Conservation (phyloP, 768 basidiomycete genomes). For the Podaxis sp. region DNA sequence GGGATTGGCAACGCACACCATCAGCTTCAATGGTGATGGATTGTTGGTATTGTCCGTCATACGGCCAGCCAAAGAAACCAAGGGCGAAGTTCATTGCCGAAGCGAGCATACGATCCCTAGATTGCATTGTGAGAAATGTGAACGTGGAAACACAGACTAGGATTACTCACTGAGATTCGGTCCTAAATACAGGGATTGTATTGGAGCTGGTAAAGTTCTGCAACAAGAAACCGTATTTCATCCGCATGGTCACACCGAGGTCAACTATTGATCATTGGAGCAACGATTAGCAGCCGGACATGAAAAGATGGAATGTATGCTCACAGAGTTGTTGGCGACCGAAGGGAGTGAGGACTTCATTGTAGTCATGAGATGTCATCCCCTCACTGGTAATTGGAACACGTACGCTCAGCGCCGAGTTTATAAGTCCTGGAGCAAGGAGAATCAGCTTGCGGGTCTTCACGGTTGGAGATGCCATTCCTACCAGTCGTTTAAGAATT, state of each 20-base stretch:
- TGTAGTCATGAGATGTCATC: constrained; percentile 5
- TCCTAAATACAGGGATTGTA: constrained; percentile 76
- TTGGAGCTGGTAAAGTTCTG: constrained; percentile 60
- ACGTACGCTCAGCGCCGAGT: constrained; percentile 79
- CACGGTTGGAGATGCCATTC: constrained; percentile 19
- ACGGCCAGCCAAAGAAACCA: constrained; percentile 78
- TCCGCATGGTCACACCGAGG: constrained; percentile 66
- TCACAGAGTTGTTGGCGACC: constrained; percentile 83
- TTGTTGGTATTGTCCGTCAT: constrained; percentile 73
- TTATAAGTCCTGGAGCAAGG: constrained; percentile 70
- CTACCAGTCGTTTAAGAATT: constrained; percentile 83
- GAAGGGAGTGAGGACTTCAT: constrained; percentile 80
- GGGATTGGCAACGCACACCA: constrained; percentile 40
- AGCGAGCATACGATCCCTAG: constrained; percentile 70
- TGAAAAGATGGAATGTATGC: constrained; percentile 21
- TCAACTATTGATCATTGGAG: constrained; percentile 40
- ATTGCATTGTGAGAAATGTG: not conserved
- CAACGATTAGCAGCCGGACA: not conserved
- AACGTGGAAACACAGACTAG: not conserved
- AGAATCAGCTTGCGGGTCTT: not conserved
- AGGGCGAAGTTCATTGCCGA: constrained; percentile 68
- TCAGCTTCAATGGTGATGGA: constrained; percentile 69
- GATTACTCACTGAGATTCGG: constrained; percentile 60
- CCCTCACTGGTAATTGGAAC: not conserved
- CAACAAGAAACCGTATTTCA: constrained; percentile 80